These are phyloP conservation scores for Apiospora arundinis DNA, from an alignment of 2,329 filamentous ascomycete genomes.

Conservation along the genomic window DNA sequence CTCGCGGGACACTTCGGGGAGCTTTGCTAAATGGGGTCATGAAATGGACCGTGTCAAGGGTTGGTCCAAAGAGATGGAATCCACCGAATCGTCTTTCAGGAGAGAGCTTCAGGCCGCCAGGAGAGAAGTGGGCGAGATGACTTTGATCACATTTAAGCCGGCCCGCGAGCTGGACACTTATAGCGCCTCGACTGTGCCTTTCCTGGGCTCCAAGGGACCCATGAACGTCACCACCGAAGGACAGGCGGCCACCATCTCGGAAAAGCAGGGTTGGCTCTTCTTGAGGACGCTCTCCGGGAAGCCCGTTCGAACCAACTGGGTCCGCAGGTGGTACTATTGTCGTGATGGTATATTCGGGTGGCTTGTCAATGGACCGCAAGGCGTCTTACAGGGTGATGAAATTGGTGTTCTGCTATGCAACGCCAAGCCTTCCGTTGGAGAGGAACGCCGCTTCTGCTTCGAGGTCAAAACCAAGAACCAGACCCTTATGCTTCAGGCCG, in stretches of 20 bases:
- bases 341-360: constrained; percentile 96
- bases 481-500: constrained; percentile 86
- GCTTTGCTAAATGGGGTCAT: constrained; percentile 69
- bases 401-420: constrained; percentile 95
- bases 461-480: constrained; percentile 98
- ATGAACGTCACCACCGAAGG: constrained; percentile 65
- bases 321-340: constrained; percentile 93
- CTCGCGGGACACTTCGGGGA: constrained; percentile 68
- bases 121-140: constrained; percentile 80
- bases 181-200: constrained; percentile 86
- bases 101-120: constrained; percentile 80
- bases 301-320: constrained; percentile 88
- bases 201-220: constrained; percentile 74
- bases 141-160: constrained; percentile 74
- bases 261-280: constrained; percentile 97
- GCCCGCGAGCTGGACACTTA: constrained; percentile 95
- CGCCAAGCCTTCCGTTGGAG: constrained; percentile 86
- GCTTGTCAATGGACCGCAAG: constrained; percentile 82
- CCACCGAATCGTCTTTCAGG: constrained; percentile 82
- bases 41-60: constrained; percentile 93
- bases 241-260: constrained; percentile 59
- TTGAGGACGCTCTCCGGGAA: constrained; percentile 83
- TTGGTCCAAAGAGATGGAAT: constrained; percentile 95
- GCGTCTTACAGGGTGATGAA: constrained; percentile 94
- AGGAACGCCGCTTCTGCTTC: constrained; percentile 96